phyloP scores from a whole-genome alignment of 371 early-diverging fungal species.

The Mucor mucedo region DNA sequence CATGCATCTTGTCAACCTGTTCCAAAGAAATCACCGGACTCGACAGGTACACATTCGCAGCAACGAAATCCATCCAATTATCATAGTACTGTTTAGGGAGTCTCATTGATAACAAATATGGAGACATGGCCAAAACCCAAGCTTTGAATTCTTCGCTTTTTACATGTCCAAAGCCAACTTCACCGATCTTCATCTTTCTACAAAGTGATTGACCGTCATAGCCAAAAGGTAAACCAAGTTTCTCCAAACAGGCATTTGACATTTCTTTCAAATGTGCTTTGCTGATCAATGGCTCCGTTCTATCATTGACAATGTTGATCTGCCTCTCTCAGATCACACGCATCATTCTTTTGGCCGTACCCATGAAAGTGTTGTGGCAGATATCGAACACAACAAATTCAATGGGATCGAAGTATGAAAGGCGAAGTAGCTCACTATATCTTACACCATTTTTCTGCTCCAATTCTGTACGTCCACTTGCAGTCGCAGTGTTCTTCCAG shows the following conservation, averaged over 20 bases:
- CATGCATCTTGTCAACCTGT: neutral
- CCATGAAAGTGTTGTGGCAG: constrained; percentile 21
- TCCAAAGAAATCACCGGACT: neutral
- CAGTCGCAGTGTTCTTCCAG: neutral
- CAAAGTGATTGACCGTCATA: neutral
- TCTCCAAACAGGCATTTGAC: neutral
- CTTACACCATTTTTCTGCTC: constrained; percentile 15
- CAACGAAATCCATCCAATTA: neutral
- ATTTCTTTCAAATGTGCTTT: neutral
- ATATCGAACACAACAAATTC: constrained; percentile 16
- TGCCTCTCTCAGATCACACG: neutral
- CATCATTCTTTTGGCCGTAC: constrained; percentile 8
- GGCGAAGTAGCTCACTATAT: constrained; percentile 14
- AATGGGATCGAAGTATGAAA: constrained; percentile 21
- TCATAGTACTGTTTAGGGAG: neutral
- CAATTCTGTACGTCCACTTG: neutral
- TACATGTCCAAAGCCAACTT: neutral
- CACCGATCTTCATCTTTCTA: neutral
- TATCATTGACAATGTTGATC: neutral
- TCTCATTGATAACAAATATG: neutral
- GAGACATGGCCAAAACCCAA: neutral
- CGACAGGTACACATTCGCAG: neutral
- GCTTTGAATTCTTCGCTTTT: neutral
- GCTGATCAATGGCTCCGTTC: neutral
- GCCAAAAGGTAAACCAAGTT: neutral